A percentile compares a stretch with the other conserved stretches of the same genome.
These are phyloP conservation scores for Mesembryanthemum crystallinum DNA, from an alignment of 148 eudicot genomes.

Conservation along the genomic window DNA sequence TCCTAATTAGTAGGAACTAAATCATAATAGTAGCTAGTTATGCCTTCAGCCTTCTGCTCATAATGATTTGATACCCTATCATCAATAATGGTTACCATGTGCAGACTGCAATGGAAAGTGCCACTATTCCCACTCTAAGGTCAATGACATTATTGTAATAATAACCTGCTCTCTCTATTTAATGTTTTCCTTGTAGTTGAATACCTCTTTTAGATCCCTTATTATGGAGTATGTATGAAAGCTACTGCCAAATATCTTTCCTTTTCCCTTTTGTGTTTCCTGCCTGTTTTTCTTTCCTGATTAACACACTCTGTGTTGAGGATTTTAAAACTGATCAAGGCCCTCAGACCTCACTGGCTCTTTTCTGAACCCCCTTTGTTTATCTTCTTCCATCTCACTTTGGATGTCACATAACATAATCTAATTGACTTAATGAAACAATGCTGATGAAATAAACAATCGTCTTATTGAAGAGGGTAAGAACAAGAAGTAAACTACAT, in stretches of 20 bases:
- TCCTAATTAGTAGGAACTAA: slow-evolving; percentile 13
- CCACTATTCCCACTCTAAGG: slow-evolving; percentile 14
- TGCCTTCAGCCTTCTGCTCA: background rate
- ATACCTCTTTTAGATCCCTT: too few relatives aligned
- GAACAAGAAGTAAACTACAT: too few relatives aligned
- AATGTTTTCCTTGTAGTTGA: background rate
- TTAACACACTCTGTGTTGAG: background rate
- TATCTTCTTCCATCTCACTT: too few relatives aligned
- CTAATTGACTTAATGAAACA: too few relatives aligned
- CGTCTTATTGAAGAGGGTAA: too few relatives aligned
- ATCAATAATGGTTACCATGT: slow-evolving; percentile 28
- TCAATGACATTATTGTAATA: slow-evolving; percentile 2
- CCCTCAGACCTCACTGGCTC: too few relatives aligned
- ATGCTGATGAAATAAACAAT: too few relatives aligned
- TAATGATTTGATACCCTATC: background rate
- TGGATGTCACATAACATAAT: too few relatives aligned
- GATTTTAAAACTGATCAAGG: slow-evolving; percentile 5
- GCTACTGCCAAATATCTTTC: too few relatives aligned
- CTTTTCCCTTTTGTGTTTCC: background rate
- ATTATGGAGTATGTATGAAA: too few relatives aligned
- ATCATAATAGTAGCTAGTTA: background rate
- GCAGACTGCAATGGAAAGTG: slow-evolving; percentile 15
- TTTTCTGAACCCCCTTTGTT: too few relatives aligned
- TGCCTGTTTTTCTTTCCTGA: background rate
- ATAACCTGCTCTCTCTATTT: background rate